These are phyloP conservation scores for Pseudogymnoascus sp. DNA, from an alignment of 2,329 filamentous ascomycete genomes.

Conservation along the genomic window DNA sequence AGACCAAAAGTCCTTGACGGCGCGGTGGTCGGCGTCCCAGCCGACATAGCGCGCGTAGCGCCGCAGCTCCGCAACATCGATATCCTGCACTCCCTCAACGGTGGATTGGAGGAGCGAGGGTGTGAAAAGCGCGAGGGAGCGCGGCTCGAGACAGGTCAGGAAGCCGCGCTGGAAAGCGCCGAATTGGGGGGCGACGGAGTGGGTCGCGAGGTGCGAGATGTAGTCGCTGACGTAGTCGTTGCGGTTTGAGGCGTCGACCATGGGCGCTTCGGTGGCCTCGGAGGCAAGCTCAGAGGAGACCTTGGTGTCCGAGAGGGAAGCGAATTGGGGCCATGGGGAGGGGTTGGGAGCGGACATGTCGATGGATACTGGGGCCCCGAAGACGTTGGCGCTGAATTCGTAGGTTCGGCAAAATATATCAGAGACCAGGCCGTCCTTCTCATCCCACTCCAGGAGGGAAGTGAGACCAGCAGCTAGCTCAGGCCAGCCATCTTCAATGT, in stretches of 20 bases:
- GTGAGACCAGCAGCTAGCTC: slow-evolving; percentile 67
- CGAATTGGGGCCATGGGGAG: slow-evolving; percentile 45
- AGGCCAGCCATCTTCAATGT: slow-evolving; percentile 84
- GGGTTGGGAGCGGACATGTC: slow-evolving; percentile 39
- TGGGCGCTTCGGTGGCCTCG: slow-evolving; percentile 42
- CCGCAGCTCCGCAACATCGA: slow-evolving; percentile 67
- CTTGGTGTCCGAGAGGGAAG: slow-evolving; percentile 22
- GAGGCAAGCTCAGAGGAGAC: slow-evolving; percentile 16
- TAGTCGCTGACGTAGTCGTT: slow-evolving; percentile 76
- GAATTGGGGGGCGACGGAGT: slow-evolving; percentile 69
- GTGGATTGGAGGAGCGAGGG: slow-evolving; percentile 64
- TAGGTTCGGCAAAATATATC: slow-evolving; percentile 80
- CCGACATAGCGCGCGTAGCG: slow-evolving; percentile 70
- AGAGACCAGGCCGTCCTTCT: slow-evolving; percentile 63
- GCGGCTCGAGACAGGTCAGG: slow-evolving; percentile 59
- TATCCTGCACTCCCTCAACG: slow-evolving; percentile 74
- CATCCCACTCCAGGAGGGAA: slow-evolving; percentile 66
- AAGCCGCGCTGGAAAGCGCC: slow-evolving; percentile 78
- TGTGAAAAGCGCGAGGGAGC: slow-evolving; percentile 63
- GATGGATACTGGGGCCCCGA: slow-evolving; percentile 48
- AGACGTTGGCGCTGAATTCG: slow-evolving; percentile 62
- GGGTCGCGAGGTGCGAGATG: slow-evolving; percentile 70
- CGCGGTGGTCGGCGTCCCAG: slow-evolving; percentile 60
- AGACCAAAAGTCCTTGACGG: slow-evolving; percentile 75
- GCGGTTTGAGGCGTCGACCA: slow-evolving; percentile 77